phyloP scores from a whole-genome alignment of 768 basidiomycete species.

The Suillus sp. region DNA sequence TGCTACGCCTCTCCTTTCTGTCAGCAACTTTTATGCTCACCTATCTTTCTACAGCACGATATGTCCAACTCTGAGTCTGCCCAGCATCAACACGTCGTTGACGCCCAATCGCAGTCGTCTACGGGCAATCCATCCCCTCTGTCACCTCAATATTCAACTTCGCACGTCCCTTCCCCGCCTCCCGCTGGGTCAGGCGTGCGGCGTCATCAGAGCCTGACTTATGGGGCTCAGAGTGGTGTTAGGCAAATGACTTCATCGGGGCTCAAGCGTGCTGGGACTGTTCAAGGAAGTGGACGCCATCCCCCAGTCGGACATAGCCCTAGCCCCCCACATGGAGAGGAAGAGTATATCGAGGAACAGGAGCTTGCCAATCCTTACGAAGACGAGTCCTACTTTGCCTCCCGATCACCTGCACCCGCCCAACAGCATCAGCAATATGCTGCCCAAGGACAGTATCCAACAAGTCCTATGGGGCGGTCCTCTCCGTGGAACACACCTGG shows the following conservation, averaged over 20 bases:
- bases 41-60: conserved; percentile 24
- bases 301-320: conserved; percentile 38
- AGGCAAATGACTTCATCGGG: conserved; percentile 52
- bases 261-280: conserved; percentile 76
- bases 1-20: conserved; percentile 17
- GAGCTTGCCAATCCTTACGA: conserved; percentile 43
- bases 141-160: conserved; percentile 58
- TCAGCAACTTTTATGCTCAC: conserved; percentile 22
- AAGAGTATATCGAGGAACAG: conserved; percentile 53
- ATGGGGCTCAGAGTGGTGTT: conserved; percentile 55
- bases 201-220: conserved; percentile 78
- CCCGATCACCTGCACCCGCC: conserved; percentile 41
- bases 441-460: conserved; percentile 43
- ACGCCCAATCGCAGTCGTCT: conserved; percentile 47
- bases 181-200: conserved; percentile 72
- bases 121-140: conserved; percentile 51
- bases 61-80: conserved; percentile 24
- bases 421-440: conserved; percentile 41
- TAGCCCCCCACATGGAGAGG: conserved; percentile 56
- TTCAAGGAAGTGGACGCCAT: conserved; percentile 49
- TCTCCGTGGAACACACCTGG: conserved; percentile 66
- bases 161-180: conserved; percentile 67
- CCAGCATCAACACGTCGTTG: conserved; percentile 53
- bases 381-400: conserved; percentile 60
- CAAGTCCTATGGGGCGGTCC: conserved; percentile 60